phyloP scores from a whole-genome alignment of 805 yeast genomes.

The Saccharomycopsis javanensis region DNA sequence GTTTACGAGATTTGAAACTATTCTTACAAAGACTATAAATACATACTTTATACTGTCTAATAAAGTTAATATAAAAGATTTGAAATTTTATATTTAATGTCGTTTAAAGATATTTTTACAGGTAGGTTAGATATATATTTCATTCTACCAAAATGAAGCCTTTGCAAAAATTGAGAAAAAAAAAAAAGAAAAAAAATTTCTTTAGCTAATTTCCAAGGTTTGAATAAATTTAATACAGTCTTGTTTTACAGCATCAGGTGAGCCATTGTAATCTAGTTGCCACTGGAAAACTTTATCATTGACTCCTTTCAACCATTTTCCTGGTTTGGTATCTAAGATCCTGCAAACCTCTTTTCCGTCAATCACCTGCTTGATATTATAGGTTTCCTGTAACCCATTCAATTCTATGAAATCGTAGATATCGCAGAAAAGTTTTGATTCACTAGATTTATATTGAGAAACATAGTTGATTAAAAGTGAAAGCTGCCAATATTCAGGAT shows the following conservation, averaged over 20 bases:
- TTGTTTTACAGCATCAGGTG: constrained; percentile 33
- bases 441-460: constrained; percentile 11
- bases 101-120: too few relatives aligned
- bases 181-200: too few relatives aligned
- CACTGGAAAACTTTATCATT: constrained; percentile 50
- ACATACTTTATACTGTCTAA: too few relatives aligned
- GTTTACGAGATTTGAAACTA: too few relatives aligned
- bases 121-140: too few relatives aligned
- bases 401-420: constrained; percentile 25
- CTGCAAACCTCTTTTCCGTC: constrained; percentile 64
- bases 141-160: too few relatives aligned
- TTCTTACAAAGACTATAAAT: too few relatives aligned
- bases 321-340: constrained; percentile 53
- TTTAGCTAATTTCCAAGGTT: too few relatives aligned
- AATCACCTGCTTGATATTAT: constrained; percentile 50
- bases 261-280: constrained; percentile 69
- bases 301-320: constrained; percentile 71
- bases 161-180: too few relatives aligned
- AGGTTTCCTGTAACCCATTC: constrained; percentile 33
- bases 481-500: constrained; percentile 13
- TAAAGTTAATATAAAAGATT: too few relatives aligned
- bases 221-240: background rate
- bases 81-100: too few relatives aligned
- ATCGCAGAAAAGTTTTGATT: constrained; percentile 13
- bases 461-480: constrained; percentile 17